Conservation (phyloP, 805 yeast genomes). For the Candida nemodendra region DNA sequence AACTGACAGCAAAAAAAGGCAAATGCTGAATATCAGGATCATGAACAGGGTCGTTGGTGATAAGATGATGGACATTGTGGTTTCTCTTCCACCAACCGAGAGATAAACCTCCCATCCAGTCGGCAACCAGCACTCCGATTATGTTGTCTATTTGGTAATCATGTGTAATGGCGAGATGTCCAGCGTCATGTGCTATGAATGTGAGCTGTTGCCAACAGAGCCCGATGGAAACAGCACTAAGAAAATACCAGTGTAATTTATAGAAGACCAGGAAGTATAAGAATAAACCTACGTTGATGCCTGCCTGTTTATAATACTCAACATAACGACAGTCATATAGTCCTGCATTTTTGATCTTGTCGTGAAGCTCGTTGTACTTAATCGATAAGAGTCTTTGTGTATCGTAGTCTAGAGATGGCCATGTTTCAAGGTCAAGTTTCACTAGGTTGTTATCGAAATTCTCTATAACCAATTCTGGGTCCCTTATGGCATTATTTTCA, state of each 20-base stretch:
- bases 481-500: slow-evolving; percentile 38
- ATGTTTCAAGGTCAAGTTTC: slow-evolving; percentile 49
- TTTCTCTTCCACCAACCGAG: slow-evolving; percentile 95
- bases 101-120: slow-evolving; percentile 83
- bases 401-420: slow-evolving; percentile 65
- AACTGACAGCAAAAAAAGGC: slow-evolving; percentile 86
- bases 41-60: slow-evolving; percentile 91
- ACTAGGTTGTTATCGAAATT: slow-evolving; percentile 58
- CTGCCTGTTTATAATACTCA: slow-evolving; percentile 66
- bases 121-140: slow-evolving; percentile 70
- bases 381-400: slow-evolving; percentile 59
- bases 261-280: slow-evolving; percentile 49
- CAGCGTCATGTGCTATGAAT: slow-evolving; percentile 88
- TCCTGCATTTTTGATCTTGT: slow-evolving; percentile 52
- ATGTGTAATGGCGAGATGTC: slow-evolving; percentile 82
- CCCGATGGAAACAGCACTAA: slow-evolving; percentile 68
- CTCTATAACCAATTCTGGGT: slow-evolving; percentile 52
- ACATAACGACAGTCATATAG: slow-evolving; percentile 72
- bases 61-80: slow-evolving; percentile 89
- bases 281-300: slow-evolving; percentile 57
- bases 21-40: slow-evolving; percentile 94
- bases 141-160: slow-evolving; percentile 72
- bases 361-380: slow-evolving; percentile 62
- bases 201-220: slow-evolving; percentile 87
- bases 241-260: slow-evolving; percentile 41